phyloP scores from a whole-genome alignment of 768 basidiomycete species.

The Tylopilus subfusipes region DNA sequence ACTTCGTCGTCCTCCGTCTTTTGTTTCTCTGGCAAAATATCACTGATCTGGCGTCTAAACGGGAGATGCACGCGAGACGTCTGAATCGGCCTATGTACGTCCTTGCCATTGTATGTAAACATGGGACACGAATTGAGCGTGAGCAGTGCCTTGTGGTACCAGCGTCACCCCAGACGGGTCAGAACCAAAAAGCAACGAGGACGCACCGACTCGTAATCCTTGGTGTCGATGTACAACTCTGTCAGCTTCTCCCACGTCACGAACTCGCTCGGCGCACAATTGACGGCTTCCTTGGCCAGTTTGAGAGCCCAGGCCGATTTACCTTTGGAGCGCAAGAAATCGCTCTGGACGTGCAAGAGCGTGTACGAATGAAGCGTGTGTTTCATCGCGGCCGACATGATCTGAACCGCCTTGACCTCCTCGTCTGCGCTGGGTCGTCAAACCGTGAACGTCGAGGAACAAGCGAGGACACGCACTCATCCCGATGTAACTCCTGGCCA shows the following conservation, averaged over 20 bases:
- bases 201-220: conserved; percentile 70
- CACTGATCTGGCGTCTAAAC: conserved; percentile 77
- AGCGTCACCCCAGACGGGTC: neutral
- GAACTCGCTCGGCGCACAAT: conserved; percentile 97
- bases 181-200: neutral
- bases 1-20: conserved; percentile 86
- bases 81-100: conserved; percentile 80
- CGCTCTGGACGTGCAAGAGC: conserved; percentile 90
- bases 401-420: conserved; percentile 96
- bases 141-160: conserved; percentile 55
- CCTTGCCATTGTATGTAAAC: conserved; percentile 98
- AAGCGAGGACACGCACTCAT: conserved; percentile 70
- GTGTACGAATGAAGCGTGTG: conserved; percentile 91
- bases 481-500: conserved; percentile 90
- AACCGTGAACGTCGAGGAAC: neutral
- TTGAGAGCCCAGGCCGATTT: conserved; percentile 86
- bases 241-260: conserved; percentile 99
- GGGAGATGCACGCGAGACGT: conserved; percentile 84
- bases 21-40: conserved; percentile 82
- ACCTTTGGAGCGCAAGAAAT: conserved; percentile 86
- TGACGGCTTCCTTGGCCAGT: conserved; percentile 91
- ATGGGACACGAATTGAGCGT: conserved; percentile 99
- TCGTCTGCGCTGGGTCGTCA: conserved; percentile 58
- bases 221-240: conserved; percentile 88
- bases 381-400: conserved; percentile 80